phyloP scores from a whole-genome alignment of 116 monocot species.

The Dioscorea cayenensis region DNA sequence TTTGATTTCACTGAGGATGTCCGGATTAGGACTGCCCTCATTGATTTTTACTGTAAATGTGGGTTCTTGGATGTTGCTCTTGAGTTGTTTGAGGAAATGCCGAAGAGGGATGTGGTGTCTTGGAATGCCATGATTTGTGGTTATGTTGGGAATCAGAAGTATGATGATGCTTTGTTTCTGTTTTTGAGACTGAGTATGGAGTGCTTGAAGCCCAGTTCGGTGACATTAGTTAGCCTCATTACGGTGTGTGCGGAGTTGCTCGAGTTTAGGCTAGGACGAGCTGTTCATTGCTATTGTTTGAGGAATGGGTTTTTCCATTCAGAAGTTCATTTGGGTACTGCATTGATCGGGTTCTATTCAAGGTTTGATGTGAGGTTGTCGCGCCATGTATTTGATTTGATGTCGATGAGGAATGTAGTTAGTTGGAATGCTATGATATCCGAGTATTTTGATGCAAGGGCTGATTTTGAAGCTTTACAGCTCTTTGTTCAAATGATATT shows the following conservation, averaged over 20 bases:
- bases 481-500: conserved; percentile 23
- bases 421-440: conserved; percentile 24
- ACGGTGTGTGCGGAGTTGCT: conserved; percentile 8
- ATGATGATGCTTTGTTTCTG: conserved; percentile 7
- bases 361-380: conserved; percentile 7
- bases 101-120: conserved; percentile 5
- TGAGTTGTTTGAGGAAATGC: conserved; percentile 14
- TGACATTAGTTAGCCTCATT: too few species aligned
- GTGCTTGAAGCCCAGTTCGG: conserved; percentile 9
- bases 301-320: too few species aligned
- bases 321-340: too few species aligned
- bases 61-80: conserved; percentile 7
- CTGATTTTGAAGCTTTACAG: conserved; percentile 12
- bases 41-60: conserved; percentile 22
- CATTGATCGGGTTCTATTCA: too few species aligned
- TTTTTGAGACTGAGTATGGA: conserved; percentile 7
- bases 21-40: conserved; percentile 6
- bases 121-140: too few species aligned
- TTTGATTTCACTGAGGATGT: not conserved
- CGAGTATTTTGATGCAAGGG: conserved; percentile 1
- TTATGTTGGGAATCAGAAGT: not conserved
- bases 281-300: conserved; percentile 26
- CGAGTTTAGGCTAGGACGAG: conserved; percentile 12
- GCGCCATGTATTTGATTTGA: conserved; percentile 14
- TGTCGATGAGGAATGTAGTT: conserved; percentile 15